These are phyloP conservation scores for Epichloe sp. DNA, from an alignment of 2,329 filamentous ascomycete species.

Conservation along the genomic window DNA sequence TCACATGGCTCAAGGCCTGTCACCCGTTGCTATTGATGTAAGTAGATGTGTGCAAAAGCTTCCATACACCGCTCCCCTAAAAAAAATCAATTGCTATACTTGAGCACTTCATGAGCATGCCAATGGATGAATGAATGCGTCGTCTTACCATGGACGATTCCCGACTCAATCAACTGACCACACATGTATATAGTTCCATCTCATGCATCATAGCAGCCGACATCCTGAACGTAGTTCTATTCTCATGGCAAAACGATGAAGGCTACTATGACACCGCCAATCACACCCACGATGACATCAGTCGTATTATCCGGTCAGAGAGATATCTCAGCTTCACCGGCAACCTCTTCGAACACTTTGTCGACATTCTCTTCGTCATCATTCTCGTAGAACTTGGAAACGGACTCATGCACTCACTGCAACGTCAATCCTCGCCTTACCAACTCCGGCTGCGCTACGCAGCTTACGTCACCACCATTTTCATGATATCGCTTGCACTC, in stretches of 20 bases:
- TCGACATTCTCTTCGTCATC: slow-evolving; percentile 3
- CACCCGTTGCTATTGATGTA: slow-evolving; percentile 4
- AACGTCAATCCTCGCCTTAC: slow-evolving; percentile 1
- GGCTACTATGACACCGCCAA: slow-evolving; percentile 5
- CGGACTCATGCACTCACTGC: slow-evolving; percentile 3
- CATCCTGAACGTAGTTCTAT: slow-evolving; percentile 3
- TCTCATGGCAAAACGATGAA: slow-evolving; percentile 6
- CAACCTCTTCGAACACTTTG: slow-evolving; percentile 6
- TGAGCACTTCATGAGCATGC: too few species aligned
- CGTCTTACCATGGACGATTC: too few species aligned
- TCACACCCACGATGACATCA: slow-evolving; percentile 6
- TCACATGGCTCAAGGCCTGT: slow-evolving; percentile 5
- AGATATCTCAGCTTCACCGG: slow-evolving; percentile 6
- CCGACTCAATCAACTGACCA: not conserved
- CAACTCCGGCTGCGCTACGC: slow-evolving; percentile 3
- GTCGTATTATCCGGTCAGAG: slow-evolving; percentile 4
- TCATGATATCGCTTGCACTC: not conserved
- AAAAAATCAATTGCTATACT: not conserved
- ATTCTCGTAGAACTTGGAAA: slow-evolving; percentile 5
- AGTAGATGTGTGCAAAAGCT: not conserved
- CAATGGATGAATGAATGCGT: too few species aligned
- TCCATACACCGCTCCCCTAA: not conserved
- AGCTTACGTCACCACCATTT: not conserved
- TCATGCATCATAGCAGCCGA: slow-evolving; percentile 6
- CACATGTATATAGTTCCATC: slow-evolving; percentile 1